These are phyloP conservation scores for Kentomonas sorsogonicus DNA, from an alignment of 208 protist species.

Conservation along the genomic window DNA sequence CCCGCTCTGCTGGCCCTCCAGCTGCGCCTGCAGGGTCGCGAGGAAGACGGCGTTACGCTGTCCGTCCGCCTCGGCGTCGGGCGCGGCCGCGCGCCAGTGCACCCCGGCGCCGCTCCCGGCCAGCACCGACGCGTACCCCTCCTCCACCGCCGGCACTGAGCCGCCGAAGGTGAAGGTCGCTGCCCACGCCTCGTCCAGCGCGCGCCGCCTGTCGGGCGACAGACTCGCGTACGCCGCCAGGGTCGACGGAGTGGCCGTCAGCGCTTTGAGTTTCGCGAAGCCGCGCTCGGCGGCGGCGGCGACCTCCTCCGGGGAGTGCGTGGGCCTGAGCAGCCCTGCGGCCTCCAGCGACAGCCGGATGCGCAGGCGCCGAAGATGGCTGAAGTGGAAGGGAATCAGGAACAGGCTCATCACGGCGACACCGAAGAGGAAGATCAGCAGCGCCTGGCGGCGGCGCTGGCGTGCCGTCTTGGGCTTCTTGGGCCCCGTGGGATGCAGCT, in stretches of 20 bases:
- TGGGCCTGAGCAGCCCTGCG: constrained; percentile 12
- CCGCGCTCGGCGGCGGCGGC: too few relatives aligned
- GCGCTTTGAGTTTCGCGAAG: too few relatives aligned
- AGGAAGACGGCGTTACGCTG: constrained; percentile 1
- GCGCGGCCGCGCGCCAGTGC: not conserved
- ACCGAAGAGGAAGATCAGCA: constrained; percentile 34
- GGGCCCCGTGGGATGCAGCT: constrained; percentile 32
- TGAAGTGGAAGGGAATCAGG: constrained; percentile 37
- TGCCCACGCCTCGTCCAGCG: too few relatives aligned
- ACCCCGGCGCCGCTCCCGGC: constrained; percentile 12
- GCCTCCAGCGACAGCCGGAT: constrained; percentile 13
- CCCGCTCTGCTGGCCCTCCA: not conserved
- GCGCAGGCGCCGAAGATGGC: constrained; percentile 21
- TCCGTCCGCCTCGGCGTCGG: not conserved
- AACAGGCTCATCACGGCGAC: constrained; percentile 34
- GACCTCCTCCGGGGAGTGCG: constrained; percentile 6
- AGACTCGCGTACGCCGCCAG: too few relatives aligned
- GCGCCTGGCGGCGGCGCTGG: constrained; percentile 26
- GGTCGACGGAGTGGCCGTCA: too few relatives aligned
- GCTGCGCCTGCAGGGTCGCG: not conserved
- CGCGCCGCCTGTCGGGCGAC: too few relatives aligned
- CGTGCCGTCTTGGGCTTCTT: constrained; percentile 20
- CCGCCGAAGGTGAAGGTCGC: too few relatives aligned
- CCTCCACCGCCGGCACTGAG: too few relatives aligned
- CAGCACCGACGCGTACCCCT: constrained; percentile 14